These are phyloP conservation scores for Ceratocystis eucalypticola DNA, from an alignment of 2,329 filamentous ascomycete genomes.

Conservation along the genomic window DNA sequence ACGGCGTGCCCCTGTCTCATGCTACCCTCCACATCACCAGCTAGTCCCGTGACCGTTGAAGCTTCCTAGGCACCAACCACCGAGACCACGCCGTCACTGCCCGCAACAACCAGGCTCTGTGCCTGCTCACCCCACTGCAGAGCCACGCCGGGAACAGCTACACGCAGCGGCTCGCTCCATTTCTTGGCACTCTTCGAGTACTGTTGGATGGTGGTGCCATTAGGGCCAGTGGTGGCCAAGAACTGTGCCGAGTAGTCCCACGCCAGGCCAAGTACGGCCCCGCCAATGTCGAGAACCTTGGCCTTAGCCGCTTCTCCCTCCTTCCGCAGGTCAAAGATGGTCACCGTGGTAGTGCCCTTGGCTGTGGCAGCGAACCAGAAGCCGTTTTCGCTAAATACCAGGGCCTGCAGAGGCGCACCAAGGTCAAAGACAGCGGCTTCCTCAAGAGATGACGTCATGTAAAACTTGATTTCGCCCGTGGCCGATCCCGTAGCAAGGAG, in stretches of 20 bases:
- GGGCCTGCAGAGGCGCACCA: constrained; percentile 55
- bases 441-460: constrained; percentile 68
- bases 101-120: constrained; percentile 60
- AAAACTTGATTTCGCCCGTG: constrained; percentile 73
- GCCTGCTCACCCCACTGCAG: constrained; percentile 67
- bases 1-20: neutral
- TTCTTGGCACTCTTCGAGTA: constrained; percentile 76
- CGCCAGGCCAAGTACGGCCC: constrained; percentile 57
- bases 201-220: constrained; percentile 74
- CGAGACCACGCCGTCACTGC: constrained; percentile 59
- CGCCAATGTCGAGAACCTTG: constrained; percentile 77
- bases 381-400: constrained; percentile 91
- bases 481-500: constrained; percentile 74
- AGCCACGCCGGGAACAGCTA: constrained; percentile 56
- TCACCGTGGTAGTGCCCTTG: constrained; percentile 63
- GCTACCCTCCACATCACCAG: neutral
- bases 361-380: constrained; percentile 83
- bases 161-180: constrained; percentile 77
- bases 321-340: constrained; percentile 86
- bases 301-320: constrained; percentile 66
- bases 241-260: constrained; percentile 98
- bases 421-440: constrained; percentile 61
- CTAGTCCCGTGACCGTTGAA: neutral
- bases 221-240: constrained; percentile 65
- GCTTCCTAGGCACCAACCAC: constrained; percentile 40